Percentiles rank a stretch among this genome's conserved stretches.
Conservation (phyloP, 169 alveolate species). For the Cryptosporidium felis region DNA sequence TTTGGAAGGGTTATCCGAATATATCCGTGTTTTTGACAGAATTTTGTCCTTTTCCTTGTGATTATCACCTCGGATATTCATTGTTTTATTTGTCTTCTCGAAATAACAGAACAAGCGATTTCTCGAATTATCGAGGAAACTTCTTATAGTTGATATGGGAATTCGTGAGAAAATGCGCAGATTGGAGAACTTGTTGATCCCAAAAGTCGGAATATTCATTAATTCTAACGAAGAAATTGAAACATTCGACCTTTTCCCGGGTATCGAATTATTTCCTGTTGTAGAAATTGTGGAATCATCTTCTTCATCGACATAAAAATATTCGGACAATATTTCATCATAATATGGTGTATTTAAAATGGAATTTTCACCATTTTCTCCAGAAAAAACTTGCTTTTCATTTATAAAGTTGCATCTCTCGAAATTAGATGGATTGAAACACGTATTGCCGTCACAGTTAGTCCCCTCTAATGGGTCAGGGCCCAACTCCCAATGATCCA, state of each 20-base stretch:
- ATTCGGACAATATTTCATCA: constrained; percentile 21
- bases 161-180: not conserved
- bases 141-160: too few relatives aligned
- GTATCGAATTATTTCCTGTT: not conserved
- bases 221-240: not conserved
- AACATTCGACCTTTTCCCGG: not conserved
- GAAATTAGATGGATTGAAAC: constrained; percentile 41
- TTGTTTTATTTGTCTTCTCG: too few relatives aligned
- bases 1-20: too few relatives aligned
- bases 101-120: too few relatives aligned
- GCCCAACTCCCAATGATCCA: constrained; percentile 66
- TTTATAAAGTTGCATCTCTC: too few relatives aligned
- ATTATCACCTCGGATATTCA: too few relatives aligned
- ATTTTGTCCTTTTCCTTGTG: too few relatives aligned
- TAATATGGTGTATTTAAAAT: constrained; percentile 2
- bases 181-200: not conserved
- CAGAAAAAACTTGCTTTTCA: not conserved
- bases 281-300: not conserved
- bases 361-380: not conserved
- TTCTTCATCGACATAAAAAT: constrained; percentile 4
- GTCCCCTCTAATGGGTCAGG: constrained; percentile 41
- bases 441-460: constrained; percentile 40
- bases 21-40: too few relatives aligned
- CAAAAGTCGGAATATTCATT: not conserved
- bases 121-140: too few relatives aligned